Base-by-base conservation (phyloP, 1,284 basidiomycete genomes). In the Apiotrichum domesticum region DNA sequence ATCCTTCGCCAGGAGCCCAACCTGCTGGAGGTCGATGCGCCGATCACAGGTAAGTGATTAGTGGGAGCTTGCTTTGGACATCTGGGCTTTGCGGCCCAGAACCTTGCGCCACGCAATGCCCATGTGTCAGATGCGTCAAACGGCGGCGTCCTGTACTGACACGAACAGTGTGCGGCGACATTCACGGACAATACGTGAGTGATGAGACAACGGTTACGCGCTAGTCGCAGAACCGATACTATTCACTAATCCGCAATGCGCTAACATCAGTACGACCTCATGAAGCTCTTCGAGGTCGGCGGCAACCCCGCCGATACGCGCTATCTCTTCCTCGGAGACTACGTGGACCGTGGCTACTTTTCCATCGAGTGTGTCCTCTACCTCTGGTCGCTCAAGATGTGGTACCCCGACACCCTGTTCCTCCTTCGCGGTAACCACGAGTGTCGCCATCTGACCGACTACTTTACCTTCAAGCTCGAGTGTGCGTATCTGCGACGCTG, bases 231-330 rank as follows among this genome's bases (percentile, higher is more conserved):
- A 21, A 21, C 21, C 21, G 21, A 21, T 21, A 21, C 21, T 21
- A 21, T 21, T 21, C 21, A 21, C 21, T 21, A 21, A 13, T 39
- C 37, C 13, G 37, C 37, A 35, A 7, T 5, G 8, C 41, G 29
- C 45, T 46, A n/a, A 60, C 49, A 52, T 54, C 67, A 92, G 92
- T 96, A 93, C 73, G 93, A 98, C 77, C 82, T 98, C 60, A 94
- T 99, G 88, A 98, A 98, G 76, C 82, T 98, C 46, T 95, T 98
- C 68, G 95, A 98, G 78, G 88, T 98, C 51, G 95, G 95, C 44
- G 95, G 95, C 9, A 87, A 86, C 67, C 83, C 92, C 32, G 90
- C 90, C 43, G 87, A 95, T 57, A 97, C 88, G 58, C 84, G 86
- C 44, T 98, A 98, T 79, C 82, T 98, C 49, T 99, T 98, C 79